Evolutionary conservation across 345 rosid genomes (phyloP), one percentile per base, ranked within the genome.

Genomic region (Theobroma cacao): DNA sequence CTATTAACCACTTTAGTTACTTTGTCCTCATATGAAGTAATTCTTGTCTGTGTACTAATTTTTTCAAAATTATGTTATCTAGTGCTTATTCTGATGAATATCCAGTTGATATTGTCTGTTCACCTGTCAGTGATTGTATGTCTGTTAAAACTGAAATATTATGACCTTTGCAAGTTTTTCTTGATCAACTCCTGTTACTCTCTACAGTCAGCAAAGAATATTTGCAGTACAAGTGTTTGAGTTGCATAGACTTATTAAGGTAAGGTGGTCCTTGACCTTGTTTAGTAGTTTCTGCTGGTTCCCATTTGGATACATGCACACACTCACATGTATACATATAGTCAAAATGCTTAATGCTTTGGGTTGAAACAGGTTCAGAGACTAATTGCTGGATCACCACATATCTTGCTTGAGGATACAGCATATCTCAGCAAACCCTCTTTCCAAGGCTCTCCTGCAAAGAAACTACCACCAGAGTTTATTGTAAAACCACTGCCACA

Each of bases 191-290:
- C 79, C 56, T 85, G 43, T 80, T 81, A 73, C 83, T 90, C 81
- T 77, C 79, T 90, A 83, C 98, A 92, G 98, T 85, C 98, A 95
- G 81, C 98, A 93, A 89, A 90, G 97, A 86, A 86, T 91, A 84
- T 94, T 92, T 90, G 90, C 97, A 0, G 87, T 88, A 67, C 98
- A 94, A 88, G 89, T 93, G 70, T 93, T 93, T 60, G 97, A 95
- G 92, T 87, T 95, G 88, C 98, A 95, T 84, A 89, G 97, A 83
- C 87, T 95, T 83, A 88, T 93, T 53, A 93, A 93, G 98, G 98
- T 95, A 87, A 81, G 71, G 38, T 47, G 24, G 45, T 66, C 56
- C 45, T 67, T 65, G 48, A 63, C 52, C 52, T 38, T 63, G 28
- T 74, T 30, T 68, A 62, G n/a, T 72, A 56, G 72, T 77, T 71